These are phyloP conservation scores for Ottelia alismoides DNA, from an alignment of 106 monocot genomes.

Conservation along the genomic window DNA sequence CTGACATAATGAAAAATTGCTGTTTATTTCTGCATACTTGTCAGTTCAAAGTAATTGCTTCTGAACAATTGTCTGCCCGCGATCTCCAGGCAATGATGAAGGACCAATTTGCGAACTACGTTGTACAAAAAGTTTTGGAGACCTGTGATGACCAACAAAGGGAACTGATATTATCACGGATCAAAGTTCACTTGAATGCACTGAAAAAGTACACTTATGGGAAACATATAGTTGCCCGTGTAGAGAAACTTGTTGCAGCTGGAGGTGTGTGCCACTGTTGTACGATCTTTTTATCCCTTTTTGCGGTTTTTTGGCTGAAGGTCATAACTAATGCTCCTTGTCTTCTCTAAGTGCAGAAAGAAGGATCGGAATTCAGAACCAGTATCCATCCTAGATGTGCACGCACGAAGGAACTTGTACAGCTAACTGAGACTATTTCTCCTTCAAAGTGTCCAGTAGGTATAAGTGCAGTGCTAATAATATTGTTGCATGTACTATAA, in stretches of 20 bases:
- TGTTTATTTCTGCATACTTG: too few relatives aligned
- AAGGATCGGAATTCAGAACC: constrained; percentile 35
- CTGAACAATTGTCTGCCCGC: too few relatives aligned
- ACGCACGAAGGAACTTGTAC: too few relatives aligned
- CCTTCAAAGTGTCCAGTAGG: too few relatives aligned
- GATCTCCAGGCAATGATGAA: constrained; percentile 64
- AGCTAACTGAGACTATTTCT: too few relatives aligned
- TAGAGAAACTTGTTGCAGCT: constrained; percentile 73
- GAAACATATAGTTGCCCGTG: constrained; percentile 80
- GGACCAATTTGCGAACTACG: constrained; percentile 87
- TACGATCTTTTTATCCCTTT: too few relatives aligned
- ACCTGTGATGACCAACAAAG: constrained; percentile 55
- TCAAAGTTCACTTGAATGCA: constrained; percentile 57
- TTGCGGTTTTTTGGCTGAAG: background rate
- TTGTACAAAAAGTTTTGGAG: constrained; percentile 78
- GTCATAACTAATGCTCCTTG: background rate
- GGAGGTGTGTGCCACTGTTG: constrained; percentile 28
- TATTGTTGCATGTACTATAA: too few relatives aligned
- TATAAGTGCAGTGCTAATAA: too few relatives aligned
- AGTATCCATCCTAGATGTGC: constrained; percentile 15
- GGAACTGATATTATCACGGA: constrained; percentile 54
- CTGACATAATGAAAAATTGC: too few relatives aligned
- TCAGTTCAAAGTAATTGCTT: too few relatives aligned
- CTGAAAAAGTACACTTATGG: constrained; percentile 84
- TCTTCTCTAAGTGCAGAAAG: constrained; percentile 31